phyloP scores from a whole-genome alignment of 495 filamentous ascomycete genomes.

The Glarea lozoyensis region DNA sequence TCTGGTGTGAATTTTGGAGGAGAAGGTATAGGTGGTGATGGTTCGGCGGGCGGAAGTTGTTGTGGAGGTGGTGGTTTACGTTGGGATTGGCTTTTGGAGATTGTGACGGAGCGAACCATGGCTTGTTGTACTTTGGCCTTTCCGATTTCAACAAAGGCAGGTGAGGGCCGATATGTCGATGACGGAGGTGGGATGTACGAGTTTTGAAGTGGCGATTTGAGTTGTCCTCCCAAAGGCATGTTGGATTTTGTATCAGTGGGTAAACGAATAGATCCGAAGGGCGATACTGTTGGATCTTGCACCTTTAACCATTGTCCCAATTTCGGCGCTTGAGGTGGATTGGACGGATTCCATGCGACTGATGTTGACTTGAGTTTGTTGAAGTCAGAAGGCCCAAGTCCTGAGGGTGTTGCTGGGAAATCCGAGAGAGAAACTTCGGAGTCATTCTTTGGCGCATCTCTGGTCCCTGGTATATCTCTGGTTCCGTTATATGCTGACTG shows the following conservation, averaged over 20 bases:
- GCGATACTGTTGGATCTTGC: constrained; percentile 17
- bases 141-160: too few species aligned
- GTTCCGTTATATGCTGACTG: constrained; percentile 3
- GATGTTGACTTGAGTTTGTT: constrained; percentile 11
- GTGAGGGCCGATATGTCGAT: too few species aligned
- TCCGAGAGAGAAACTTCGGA: constrained; percentile 3
- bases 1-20: background rate
- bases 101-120: constrained; percentile 1
- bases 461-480: background rate
- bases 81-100: background rate
- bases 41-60: background rate
- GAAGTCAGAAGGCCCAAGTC: background rate
- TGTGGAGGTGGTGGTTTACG: constrained; percentile 1
- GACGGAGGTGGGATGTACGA: too few species aligned
- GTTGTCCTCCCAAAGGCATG: constrained; percentile 12
- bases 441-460: background rate
- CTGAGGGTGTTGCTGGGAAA: background rate
- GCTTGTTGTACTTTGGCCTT: too few species aligned
- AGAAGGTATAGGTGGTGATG: background rate
- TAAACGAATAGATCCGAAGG: constrained; percentile 18
- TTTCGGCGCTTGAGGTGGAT: constrained; percentile 14
- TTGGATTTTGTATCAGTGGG: constrained; percentile 6
- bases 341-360: constrained; percentile 16
- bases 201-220: constrained; percentile 16
- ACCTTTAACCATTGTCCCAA: constrained; percentile 15